phyloP scores from a whole-genome alignment of 2,329 filamentous ascomycete genomes.

The Macrophomina tecta region DNA sequence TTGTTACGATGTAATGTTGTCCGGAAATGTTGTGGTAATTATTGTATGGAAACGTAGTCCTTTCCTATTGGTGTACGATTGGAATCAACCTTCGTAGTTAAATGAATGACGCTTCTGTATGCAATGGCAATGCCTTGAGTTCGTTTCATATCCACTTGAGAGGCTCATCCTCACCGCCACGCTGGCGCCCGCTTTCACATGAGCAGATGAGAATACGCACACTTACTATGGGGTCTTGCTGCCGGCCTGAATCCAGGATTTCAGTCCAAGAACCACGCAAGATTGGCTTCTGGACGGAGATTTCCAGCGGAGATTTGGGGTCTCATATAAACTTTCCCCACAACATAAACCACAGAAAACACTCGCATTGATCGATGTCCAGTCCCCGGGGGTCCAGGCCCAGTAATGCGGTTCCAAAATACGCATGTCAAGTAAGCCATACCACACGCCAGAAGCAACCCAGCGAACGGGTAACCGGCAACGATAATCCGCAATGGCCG shows the following conservation, averaged over 20 bases:
- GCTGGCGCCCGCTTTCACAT: too few relatives aligned
- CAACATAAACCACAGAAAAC: background rate
- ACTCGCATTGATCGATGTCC: background rate
- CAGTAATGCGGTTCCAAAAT: background rate
- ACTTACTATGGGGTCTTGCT: too few relatives aligned
- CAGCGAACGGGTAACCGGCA: background rate
- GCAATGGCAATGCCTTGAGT: background rate
- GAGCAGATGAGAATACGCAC: too few relatives aligned
- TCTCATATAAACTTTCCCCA: background rate
- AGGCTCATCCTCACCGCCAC: too few relatives aligned
- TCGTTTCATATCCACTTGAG: too few relatives aligned
- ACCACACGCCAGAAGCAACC: background rate
- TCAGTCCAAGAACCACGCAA: background rate
- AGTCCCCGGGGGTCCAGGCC: background rate
- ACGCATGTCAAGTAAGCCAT: background rate
- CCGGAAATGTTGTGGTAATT: constrained; percentile 3
- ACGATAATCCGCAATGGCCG: background rate
- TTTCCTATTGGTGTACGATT: background rate
- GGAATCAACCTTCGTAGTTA: background rate
- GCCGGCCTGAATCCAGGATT: background rate
- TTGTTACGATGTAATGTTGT: background rate
- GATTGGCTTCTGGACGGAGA: background rate
- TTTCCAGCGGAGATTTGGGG: background rate
- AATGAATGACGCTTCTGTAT: background rate
- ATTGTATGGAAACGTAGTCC: background rate